A percentile compares a stretch with the other conserved stretches of the same genome.
Evolutionary conservation across 2,329 filamentous ascomycete species (phyloP).

Genomic region (Diaporthe caulivora): DNA sequence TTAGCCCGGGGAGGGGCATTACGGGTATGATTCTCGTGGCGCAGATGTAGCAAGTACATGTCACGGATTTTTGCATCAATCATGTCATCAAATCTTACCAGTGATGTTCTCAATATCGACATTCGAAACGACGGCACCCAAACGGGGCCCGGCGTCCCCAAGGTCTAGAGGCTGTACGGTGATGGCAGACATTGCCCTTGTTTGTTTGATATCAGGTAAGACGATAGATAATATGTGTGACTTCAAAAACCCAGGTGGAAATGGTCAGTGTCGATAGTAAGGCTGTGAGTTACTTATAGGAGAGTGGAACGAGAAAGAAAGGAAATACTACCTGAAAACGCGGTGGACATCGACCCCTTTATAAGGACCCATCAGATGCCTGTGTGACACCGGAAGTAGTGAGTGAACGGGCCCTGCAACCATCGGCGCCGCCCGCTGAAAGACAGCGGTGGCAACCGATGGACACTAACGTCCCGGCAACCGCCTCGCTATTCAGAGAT

Average conservation of each 20-base stretch:
- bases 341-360: not conserved
- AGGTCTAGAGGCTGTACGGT: constrained; percentile 54
- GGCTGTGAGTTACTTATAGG: not conserved
- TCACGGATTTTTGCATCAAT: constrained; percentile 34
- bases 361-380: not conserved
- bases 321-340: too few relatives aligned
- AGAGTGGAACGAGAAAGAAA: not conserved
- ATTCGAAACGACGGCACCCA: constrained; percentile 71
- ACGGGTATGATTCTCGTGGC: constrained; percentile 58
- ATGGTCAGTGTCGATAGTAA: not conserved
- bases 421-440: not conserved
- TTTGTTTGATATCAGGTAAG: not conserved
- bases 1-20: constrained; percentile 49
- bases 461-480: constrained; percentile 29
- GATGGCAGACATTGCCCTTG: constrained; percentile 42
- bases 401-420: not conserved
- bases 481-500: constrained; percentile 16
- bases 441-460: constrained; percentile 26
- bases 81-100: constrained; percentile 58
- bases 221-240: not conserved
- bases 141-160: constrained; percentile 53
- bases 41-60: constrained; percentile 39
- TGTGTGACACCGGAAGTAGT: not conserved
- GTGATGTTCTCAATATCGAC: constrained; percentile 72
- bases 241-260: not conserved